Conservation (phyloP, 345 rosid genomes). For the Bretschneidera sinensis region DNA sequence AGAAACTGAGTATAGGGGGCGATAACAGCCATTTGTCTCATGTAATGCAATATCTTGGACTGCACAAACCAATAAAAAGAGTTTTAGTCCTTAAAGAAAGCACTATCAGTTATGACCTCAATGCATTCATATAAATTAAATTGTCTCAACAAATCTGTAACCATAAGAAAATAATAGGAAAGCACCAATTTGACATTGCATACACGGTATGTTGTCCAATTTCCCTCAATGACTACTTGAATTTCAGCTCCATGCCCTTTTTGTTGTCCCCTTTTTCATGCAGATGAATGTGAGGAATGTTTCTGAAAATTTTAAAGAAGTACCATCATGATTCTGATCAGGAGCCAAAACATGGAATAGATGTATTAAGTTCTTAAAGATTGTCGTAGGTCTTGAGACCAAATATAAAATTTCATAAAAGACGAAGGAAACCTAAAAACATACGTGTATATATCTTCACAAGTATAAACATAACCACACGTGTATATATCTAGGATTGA, state of each 20-base stretch:
- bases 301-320: slow-evolving; percentile 45
- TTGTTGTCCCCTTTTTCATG: slow-evolving; percentile 74
- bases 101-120: slow-evolving; percentile 1
- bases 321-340: neutral
- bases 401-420: neutral
- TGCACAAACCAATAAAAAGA: slow-evolving; percentile 32
- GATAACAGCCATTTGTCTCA: slow-evolving; percentile 99
- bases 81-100: slow-evolving; percentile 1
- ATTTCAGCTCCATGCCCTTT: slow-evolving; percentile 94
- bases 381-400: neutral
- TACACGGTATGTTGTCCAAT: slow-evolving; percentile 98
- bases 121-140: no score
- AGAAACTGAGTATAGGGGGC: slow-evolving; percentile 91
- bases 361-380: neutral
- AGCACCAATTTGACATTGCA: slow-evolving; percentile 12
- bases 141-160: neutral
- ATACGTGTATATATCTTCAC: no score
- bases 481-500: no score
- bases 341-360: slow-evolving; percentile 2
- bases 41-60: slow-evolving; percentile 97
- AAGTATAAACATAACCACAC: no score
- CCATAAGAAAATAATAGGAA: slow-evolving; percentile 13
- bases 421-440: neutral
- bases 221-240: slow-evolving; percentile 94
- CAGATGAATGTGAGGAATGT: slow-evolving; percentile 82